Percentiles rank a stretch among this genome's conserved stretches.
phyloP scores from a whole-genome alignment of 2,329 filamentous ascomycete species.

The Fusarium praegraminearum region DNA sequence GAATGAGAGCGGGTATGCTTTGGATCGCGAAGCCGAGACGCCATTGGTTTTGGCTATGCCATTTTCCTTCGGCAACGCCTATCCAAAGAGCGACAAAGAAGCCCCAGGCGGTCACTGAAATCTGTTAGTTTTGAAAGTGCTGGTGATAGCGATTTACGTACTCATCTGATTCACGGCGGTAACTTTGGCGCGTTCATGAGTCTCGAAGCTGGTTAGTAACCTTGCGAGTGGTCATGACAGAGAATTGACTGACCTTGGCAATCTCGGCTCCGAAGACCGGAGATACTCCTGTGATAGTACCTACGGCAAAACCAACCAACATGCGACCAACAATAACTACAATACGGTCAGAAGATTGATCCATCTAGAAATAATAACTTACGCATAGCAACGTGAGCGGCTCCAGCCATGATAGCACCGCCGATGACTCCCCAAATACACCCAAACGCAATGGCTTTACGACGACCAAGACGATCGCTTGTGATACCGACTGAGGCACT shows the following conservation, averaged over 20 bases:
- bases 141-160: conserved; percentile 24
- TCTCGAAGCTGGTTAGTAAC: conserved; percentile 24
- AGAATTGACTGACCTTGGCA: conserved; percentile 49
- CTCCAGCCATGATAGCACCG: conserved; percentile 56
- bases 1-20: conserved; percentile 51
- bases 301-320: conserved; percentile 55
- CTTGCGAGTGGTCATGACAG: accelerated
- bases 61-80: conserved; percentile 55
- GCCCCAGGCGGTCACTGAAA: conserved; percentile 58
- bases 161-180: conserved; percentile 58
- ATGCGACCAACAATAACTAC: conserved; percentile 55
- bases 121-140: not conserved
- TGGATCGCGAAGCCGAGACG: conserved; percentile 55
- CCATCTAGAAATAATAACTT: conserved; percentile 1
- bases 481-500: conserved; percentile 56
- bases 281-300: conserved; percentile 57
- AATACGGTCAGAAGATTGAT: accelerated
- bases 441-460: conserved; percentile 56
- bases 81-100: conserved; percentile 57
- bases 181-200: conserved; percentile 55
- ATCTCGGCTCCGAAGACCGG: conserved; percentile 57
- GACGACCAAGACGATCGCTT: conserved; percentile 53
- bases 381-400: conserved; percentile 57
- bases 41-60: conserved; percentile 56
- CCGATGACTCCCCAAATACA: conserved; percentile 56